Base-by-base conservation (phyloP, 352 stramenopile species). In the Globisporangium barbulae region DNA sequence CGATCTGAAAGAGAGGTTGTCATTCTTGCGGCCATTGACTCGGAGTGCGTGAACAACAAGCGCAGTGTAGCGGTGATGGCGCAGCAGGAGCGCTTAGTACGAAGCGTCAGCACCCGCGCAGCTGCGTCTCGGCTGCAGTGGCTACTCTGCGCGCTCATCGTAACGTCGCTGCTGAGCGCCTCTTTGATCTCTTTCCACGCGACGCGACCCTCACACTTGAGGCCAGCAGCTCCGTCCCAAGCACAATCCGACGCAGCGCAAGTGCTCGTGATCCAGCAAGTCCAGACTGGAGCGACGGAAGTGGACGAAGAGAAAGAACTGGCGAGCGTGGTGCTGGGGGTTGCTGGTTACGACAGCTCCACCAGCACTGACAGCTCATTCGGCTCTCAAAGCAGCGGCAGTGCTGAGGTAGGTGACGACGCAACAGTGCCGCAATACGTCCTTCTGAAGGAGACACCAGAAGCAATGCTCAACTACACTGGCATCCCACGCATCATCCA, bases 401-500 rank as follows among this genome's bases (percentile, higher is more conserved):
- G 9, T 45, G 10, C 33, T 45, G 30, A 31, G 2, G 25, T 25
- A 54, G 31, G 49, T 7, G 49, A 2, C 31, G 15, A 35, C 5
- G 17, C 49, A 15, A 54, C 31, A 7, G 7, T 17, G 21, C 47
- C 22, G 21, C 21, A 31, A 19, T 8, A 57, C 17, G 47, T 22
- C 17, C 53, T 25, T 39, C 21, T 48, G 10, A n/a, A 39, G n/a
- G 10, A 49, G 49, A 41, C 37, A 25, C 17, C 21, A 39, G 22
- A 22, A 37, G 5, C 10, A 33, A 13, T 19, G 5, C 10, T 17
- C 8, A 37, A 57, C 13, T 9, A 37, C n/a, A 41, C 0, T 25
- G 12, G 28, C 5, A 85, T 89, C 64, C 78, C 77, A 30, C 67
- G 41, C 45, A 59, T 89, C 42, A 83, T 85, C 54, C 78, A 89